phyloP scores from a whole-genome alignment of 2,329 filamentous ascomycete species.

The Teratosphaeria zuluensis region DNA sequence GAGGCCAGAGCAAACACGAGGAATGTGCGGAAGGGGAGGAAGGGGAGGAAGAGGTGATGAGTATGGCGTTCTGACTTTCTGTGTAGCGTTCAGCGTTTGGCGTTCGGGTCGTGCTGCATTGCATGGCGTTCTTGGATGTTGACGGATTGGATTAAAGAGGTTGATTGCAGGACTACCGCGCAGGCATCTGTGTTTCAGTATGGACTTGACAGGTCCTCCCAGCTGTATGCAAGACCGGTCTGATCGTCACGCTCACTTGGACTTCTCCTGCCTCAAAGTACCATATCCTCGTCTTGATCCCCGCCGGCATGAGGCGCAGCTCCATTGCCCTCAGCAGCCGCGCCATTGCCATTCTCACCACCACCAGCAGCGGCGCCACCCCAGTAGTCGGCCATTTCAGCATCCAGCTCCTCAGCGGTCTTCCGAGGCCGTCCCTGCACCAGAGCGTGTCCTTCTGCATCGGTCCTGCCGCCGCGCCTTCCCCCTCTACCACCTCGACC shows the following conservation, averaged over 20 bases:
- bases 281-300: constrained; percentile 27
- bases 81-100: background rate
- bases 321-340: constrained; percentile 5
- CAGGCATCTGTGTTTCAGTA: background rate
- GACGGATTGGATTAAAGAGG: too few relatives aligned
- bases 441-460: constrained; percentile 37
- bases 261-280: constrained; percentile 12
- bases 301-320: constrained; percentile 6
- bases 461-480: constrained; percentile 22
- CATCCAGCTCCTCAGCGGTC: constrained; percentile 84
- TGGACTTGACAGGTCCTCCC: background rate
- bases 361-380: constrained; percentile 33
- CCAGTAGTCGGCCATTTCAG: constrained; percentile 97
- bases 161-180: background rate
- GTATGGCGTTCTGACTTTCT: background rate
- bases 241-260: background rate
- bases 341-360: constrained; percentile 1
- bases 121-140: background rate
- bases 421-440: constrained; percentile 55
- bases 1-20: constrained; percentile 1
- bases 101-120: background rate
- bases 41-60: background rate
- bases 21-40: background rate
- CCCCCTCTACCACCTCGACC: constrained; percentile 36
- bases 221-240: background rate